Conservation (phyloP, 768 basidiomycete genomes). For the Tremella yokohamensis region DNA sequence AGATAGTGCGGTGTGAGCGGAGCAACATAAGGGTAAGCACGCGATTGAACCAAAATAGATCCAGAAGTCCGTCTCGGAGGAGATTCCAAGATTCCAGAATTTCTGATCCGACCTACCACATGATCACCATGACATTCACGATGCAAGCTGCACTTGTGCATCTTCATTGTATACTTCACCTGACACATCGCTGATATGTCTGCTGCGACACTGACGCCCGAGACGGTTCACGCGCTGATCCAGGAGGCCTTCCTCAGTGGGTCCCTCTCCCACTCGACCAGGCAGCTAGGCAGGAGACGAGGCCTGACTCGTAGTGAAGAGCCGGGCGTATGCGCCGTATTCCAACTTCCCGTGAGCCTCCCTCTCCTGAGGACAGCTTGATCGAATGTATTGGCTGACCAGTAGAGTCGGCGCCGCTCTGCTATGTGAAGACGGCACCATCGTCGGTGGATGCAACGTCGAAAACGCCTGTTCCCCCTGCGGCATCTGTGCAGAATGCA, state of each 20-base stretch:
- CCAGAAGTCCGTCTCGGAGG: no score
- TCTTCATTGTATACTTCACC: no score
- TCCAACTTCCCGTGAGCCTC: conserved; percentile 67
- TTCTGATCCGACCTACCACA: no score
- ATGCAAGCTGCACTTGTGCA: no score
- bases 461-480: conserved; percentile 92
- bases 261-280: background rate
- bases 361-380: background rate
- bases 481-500: conserved; percentile 90
- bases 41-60: no score
- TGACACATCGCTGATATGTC: no score
- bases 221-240: conserved; percentile 32
- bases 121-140: no score
- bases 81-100: no score
- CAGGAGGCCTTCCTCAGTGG: conserved; percentile 26
- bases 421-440: conserved; percentile 59
- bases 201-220: background rate
- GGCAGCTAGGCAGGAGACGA: no score
- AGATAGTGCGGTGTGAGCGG: no score
- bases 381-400: background rate
- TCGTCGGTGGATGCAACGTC: conserved; percentile 83
- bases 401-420: conserved; percentile 77
- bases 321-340: conserved; percentile 74
- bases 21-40: no score
- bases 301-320: conserved; percentile 40